Evolutionary conservation across 2,329 filamentous ascomycete genomes (phyloP), one percentile per base, ranked within the genome.

Genomic region (Cordyceps tenuipes): DNA sequence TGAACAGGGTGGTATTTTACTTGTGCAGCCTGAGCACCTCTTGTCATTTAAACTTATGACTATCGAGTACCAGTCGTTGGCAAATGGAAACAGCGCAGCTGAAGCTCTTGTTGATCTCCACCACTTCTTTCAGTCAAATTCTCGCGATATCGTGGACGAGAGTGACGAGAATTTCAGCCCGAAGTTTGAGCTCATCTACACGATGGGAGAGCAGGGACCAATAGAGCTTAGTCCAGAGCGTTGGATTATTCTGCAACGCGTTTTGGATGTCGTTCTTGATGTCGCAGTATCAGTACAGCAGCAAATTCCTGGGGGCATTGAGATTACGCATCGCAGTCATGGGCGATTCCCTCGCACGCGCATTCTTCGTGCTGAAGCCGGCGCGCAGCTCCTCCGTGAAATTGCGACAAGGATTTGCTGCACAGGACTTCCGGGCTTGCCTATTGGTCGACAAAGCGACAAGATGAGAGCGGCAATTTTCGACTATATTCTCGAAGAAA

Each of bases 31-130:
- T 0, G 85, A 89, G 63, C 82, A 88, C 59, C 66, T 87, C 0
- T 68, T 89, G 0, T 89, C 85, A 0, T 82, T 89, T 51, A 78
- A 86, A 63, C 73, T 89, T 0, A 83, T 87, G 76, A 81, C 81
- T 0, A 31, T 60, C 12, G 57, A 60, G 26, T 54, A 60, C 21
- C 65, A 76, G 0, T 65, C 80, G 1, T 64, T 64, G 0, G 64
- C 72, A 1, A 21, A 65, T 0, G 8, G 43, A 29, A 15, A 10
- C 12, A 21, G 49, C 0, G 23, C 34, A 0, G 77, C 76, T 0
- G 47, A 61, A 0, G 50, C 62, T 1, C 66, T 85, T 12, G 62
- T 80, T 0, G n/a, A 68, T 0, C 75, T 70, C 0, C 79, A 82
- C 17, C 29, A 70, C 0, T 80, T 76, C 62, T 72, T 86, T 1